These are phyloP conservation scores for Ascochyta pisi DNA, from an alignment of 2,329 filamentous ascomycete genomes.

Conservation along the genomic window DNA sequence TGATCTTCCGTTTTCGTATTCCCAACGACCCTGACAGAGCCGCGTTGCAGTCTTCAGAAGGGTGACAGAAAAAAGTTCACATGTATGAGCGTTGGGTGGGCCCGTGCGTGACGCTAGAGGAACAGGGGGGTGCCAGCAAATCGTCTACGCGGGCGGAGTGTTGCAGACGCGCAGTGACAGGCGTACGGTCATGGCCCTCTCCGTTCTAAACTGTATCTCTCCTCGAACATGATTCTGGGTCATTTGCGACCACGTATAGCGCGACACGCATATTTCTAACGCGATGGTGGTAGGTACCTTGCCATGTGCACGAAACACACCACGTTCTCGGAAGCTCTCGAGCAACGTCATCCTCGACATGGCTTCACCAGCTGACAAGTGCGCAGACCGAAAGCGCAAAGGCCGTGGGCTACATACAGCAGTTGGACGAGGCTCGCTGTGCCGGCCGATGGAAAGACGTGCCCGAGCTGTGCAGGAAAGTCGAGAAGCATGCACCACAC, in stretches of 20 bases:
- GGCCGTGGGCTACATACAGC: slow-evolving; percentile 79
- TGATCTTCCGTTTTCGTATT: background rate
- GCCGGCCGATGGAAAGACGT: slow-evolving; percentile 86
- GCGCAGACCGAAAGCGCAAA: slow-evolving; percentile 69
- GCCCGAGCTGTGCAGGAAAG: slow-evolving; percentile 88
- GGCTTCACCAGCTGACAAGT: slow-evolving; percentile 35
- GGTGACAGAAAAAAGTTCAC: slow-evolving; percentile 32
- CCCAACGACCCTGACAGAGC: background rate
- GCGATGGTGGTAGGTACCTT: slow-evolving; percentile 46
- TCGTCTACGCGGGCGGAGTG: slow-evolving; percentile 21
- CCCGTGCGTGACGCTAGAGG: slow-evolving; percentile 22
- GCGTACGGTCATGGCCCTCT: slow-evolving; percentile 30
- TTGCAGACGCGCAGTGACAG: slow-evolving; percentile 28
- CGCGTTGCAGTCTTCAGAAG: slow-evolving; percentile 4
- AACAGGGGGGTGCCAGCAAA: slow-evolving; percentile 30
- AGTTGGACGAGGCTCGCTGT: slow-evolving; percentile 85
- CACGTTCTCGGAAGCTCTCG: slow-evolving; percentile 7
- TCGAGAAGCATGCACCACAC: slow-evolving; percentile 90
- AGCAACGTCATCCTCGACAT: slow-evolving; percentile 43
- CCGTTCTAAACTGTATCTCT: slow-evolving; percentile 30
- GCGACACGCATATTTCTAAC: slow-evolving; percentile 39
- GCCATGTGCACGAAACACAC: background rate
- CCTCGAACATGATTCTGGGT: slow-evolving; percentile 41
- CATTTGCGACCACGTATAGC: slow-evolving; percentile 27
- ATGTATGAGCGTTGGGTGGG: slow-evolving; percentile 30